Evolutionary conservation across 768 basidiomycete species (phyloP).

Genomic region (Pulveroboletus sp.): DNA sequence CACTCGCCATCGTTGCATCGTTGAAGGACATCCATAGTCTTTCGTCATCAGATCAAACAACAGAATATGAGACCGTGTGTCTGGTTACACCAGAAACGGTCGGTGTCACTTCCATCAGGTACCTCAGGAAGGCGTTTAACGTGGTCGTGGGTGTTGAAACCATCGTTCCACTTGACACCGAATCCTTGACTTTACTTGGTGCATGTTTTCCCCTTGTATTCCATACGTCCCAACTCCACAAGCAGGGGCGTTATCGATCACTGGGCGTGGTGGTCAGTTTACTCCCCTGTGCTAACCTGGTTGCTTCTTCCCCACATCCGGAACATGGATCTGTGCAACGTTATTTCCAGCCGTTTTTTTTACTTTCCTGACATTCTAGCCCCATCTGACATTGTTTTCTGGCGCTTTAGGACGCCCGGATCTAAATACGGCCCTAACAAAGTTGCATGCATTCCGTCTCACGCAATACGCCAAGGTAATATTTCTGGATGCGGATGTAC

Average conservation of each 20-base stretch:
- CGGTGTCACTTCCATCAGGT: slow-evolving; percentile 74
- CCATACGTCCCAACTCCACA: slow-evolving; percentile 1
- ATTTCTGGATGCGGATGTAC: slow-evolving; percentile 89
- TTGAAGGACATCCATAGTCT: slow-evolving; percentile 66
- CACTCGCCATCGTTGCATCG: slow-evolving; percentile 79
- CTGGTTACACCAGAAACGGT: slow-evolving; percentile 93
- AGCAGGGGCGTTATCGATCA: neutral
- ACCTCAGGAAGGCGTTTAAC: slow-evolving; percentile 75
- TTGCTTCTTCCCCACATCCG: slow-evolving; percentile 5
- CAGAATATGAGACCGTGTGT: slow-evolving; percentile 70
- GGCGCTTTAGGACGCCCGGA: slow-evolving; percentile 77
- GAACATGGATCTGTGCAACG: slow-evolving; percentile 14
- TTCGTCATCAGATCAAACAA: slow-evolving; percentile 41
- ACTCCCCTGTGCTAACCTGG: slow-evolving; percentile 7
- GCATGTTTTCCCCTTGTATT: slow-evolving; percentile 16
- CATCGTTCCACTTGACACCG: slow-evolving; percentile 63
- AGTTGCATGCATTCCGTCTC: slow-evolving; percentile 93
- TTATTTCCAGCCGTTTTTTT: slow-evolving; percentile 15
- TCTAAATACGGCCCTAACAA: slow-evolving; percentile 90
- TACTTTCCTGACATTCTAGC: slow-evolving; percentile 1
- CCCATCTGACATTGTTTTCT: slow-evolving; percentile 13
- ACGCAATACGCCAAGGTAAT: slow-evolving; percentile 80
- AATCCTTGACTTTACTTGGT: slow-evolving; percentile 81
- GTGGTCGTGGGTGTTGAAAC: slow-evolving; percentile 89
- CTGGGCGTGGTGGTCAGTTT: neutral